Base-by-base conservation (phyloP, 768 basidiomycete species). In the Termitomyces sp. region DNA sequence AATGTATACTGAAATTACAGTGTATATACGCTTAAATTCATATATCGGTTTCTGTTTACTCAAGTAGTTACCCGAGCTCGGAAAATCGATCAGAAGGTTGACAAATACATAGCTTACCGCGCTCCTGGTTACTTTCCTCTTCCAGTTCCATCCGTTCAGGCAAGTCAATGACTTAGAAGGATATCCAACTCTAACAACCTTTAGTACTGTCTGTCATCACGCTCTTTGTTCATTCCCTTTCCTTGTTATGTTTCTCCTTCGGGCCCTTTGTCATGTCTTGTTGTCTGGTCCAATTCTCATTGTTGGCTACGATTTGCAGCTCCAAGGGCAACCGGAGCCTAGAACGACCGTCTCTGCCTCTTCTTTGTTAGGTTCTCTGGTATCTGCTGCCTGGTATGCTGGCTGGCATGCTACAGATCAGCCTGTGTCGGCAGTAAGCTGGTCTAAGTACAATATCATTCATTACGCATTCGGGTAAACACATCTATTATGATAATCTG, bases 391-490 rank as follows among this genome's bases (percentile, higher is more conserved):
- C 14, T 80, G 77, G 77, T 82, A 82, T 57, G 74, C 78, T 57
- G 78, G 72, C 37, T 78, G 73, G 78, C 73, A 78, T 60, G 69
- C 68, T 14, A 50, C 61, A 17, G 73, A 75, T 56, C 75, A 76
- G 61, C 74, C 78, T 10, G 67, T 79, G 53, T 64, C 73, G 41
- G 60, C 71, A 31, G 69, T 82, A n/a, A 73, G 71, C 55, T 81
- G 78, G 79, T 69, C 69, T 10, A 80, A 80, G 60, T 81, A 82
- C 60, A 80, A 75, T 6, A 72, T 79, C 46, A 63, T 86, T 69
- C 78, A 74, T 30, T 86, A 84, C 67, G 77, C 84, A 43, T 85
- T 86, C 60, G 85, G 77, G 85, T 86, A 62, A 72, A 26, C 44
- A 80, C 72, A 9, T 42, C 47, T 30, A 43, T 41, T 33, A 46